Conservation (phyloP, 2,329 filamentous ascomycete species). For the Phaeoacremonium minimum region DNA sequence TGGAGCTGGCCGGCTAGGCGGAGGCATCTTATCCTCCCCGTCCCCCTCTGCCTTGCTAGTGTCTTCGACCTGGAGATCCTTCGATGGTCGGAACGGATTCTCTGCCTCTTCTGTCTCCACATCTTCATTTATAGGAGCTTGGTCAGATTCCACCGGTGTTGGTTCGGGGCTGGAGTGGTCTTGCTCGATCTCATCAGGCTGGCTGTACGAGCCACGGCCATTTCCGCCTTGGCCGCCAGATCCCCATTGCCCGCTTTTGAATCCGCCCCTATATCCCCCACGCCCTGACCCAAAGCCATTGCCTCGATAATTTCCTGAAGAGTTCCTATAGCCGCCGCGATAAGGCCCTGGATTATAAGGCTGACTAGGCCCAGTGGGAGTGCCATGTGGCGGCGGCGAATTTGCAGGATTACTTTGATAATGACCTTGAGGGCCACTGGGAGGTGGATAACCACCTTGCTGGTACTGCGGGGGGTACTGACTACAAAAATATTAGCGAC, state of each 20-base stretch:
- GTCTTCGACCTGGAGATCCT: constrained; percentile 63
- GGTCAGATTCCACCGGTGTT: constrained; percentile 8
- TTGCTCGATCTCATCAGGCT: constrained; percentile 22
- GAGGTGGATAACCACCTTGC: constrained; percentile 47
- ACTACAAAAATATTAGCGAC: constrained; percentile 32
- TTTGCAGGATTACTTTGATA: constrained; percentile 44
- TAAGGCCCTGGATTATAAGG: constrained; percentile 43
- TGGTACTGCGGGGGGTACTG: constrained; percentile 61
- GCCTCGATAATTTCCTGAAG: constrained; percentile 48
- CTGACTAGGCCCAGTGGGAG: constrained; percentile 53
- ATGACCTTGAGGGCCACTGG: constrained; percentile 48
- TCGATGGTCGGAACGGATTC: constrained; percentile 58
- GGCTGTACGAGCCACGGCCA: constrained; percentile 19
- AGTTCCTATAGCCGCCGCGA: constrained; percentile 42
- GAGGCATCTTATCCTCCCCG: constrained; percentile 47
- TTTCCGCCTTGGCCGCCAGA: constrained; percentile 42
- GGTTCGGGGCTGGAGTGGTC: constrained; percentile 13
- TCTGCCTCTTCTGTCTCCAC: constrained; percentile 46
- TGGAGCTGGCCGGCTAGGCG: constrained; percentile 48
- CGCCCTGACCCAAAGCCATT: constrained; percentile 48
- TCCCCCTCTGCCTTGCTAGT: constrained; percentile 44
- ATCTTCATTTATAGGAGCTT: constrained; percentile 14
- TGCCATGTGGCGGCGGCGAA: constrained; percentile 47
- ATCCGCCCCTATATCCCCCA: constrained; percentile 54
- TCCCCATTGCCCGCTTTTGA: constrained; percentile 68